Percentiles rank a stretch among this genome's conserved stretches.
These are phyloP conservation scores for Zygoascus flipseniorum DNA, from an alignment of 805 yeast species.

Conservation along the genomic window DNA sequence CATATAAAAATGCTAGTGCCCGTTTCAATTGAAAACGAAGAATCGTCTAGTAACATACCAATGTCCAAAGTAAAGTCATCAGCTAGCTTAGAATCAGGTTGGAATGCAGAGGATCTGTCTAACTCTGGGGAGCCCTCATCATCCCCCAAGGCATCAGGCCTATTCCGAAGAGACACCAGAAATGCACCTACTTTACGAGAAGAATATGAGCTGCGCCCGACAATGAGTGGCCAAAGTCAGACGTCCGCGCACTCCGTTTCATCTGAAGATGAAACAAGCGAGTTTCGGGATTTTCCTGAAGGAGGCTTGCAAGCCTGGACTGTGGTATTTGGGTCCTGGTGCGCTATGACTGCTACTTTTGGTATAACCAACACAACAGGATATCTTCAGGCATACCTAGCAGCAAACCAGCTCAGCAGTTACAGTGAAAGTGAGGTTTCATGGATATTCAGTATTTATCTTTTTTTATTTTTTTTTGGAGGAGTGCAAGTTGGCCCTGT, in stretches of 20 bases:
- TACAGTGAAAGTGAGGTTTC: constrained; percentile 44
- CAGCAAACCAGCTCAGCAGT: constrained; percentile 40
- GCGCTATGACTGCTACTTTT: constrained; percentile 49
- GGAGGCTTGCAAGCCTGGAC: constrained; percentile 49
- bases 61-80: too few species aligned
- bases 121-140: background rate
- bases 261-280: background rate
- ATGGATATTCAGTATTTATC: constrained; percentile 52
- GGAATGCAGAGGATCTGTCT: background rate
- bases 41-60: too few species aligned
- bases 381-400: constrained; percentile 56
- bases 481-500: constrained; percentile 44
- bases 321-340: constrained; percentile 47
- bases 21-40: too few species aligned
- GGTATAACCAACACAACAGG: constrained; percentile 64
- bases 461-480: constrained; percentile 32
- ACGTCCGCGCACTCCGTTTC: background rate
- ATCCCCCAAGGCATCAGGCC: background rate
- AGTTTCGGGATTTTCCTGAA: constrained; percentile 33
- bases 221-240: background rate
- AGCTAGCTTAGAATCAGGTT: too few species aligned
- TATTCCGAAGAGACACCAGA: background rate
- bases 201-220: background rate
- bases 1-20: too few species aligned
- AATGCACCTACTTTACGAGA: background rate